A percentile compares a stretch with the other conserved stretches of the same genome.
Conservation (phyloP, 306 rosid species). For the Quercus parvula region DNA sequence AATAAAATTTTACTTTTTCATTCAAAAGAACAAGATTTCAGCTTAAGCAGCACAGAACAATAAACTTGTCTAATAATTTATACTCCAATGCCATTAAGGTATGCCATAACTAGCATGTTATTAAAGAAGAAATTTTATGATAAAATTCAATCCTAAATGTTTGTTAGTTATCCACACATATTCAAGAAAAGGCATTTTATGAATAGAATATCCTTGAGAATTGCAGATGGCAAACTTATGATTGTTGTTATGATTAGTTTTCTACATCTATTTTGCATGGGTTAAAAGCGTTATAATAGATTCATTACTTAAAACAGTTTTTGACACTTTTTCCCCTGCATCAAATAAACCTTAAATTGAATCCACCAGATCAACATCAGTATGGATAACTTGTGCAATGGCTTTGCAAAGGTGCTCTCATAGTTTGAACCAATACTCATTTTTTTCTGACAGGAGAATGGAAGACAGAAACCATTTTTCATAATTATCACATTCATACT, state of each 20-base stretch:
- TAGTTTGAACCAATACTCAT: not conserved
- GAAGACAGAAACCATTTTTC: not conserved
- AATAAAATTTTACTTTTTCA: not conserved
- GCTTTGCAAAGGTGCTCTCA: not conserved
- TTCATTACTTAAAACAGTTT: not conserved
- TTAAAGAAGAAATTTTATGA: not conserved
- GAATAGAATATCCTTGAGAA: not conserved
- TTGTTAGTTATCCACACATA: not conserved
- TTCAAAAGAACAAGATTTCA: not conserved
- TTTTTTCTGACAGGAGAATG: not conserved
- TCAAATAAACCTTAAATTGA: not conserved
- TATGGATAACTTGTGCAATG: not conserved
- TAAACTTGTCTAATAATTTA: not conserved
- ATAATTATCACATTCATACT: no score
- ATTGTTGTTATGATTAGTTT: not conserved
- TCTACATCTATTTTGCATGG: not conserved
- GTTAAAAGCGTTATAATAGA: not conserved
- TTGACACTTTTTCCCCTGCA: not conserved
- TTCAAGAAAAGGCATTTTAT: not conserved
- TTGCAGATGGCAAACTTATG: not conserved
- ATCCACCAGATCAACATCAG: not conserved
- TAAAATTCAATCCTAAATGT: not conserved
- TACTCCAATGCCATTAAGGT: not conserved
- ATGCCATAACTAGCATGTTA: not conserved
- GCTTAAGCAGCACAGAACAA: not conserved